Evolutionary conservation across 345 rosid species (phyloP).

Genomic region (Trapa incisa): DNA sequence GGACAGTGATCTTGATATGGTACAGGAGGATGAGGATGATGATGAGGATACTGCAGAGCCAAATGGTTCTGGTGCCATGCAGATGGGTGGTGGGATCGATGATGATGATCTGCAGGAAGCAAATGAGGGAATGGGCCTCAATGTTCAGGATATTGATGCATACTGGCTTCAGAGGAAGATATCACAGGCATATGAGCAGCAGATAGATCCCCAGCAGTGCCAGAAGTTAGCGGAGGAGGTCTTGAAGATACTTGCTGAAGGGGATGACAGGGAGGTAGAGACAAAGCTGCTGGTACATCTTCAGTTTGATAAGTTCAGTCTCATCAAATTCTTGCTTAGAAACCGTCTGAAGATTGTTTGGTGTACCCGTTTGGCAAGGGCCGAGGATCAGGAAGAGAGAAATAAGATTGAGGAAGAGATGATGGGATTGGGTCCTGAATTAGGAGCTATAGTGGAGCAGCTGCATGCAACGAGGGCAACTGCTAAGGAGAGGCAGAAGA

Average conservation of each 20-base stretch:
- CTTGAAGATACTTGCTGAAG: slow-evolving; percentile 70
- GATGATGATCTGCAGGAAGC: slow-evolving; percentile 58
- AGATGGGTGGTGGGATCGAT: slow-evolving; percentile 69
- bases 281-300: slow-evolving; percentile 47
- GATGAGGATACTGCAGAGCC: slow-evolving; percentile 61
- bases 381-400: slow-evolving; percentile 76
- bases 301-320: slow-evolving; percentile 56
- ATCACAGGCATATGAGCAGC: slow-evolving; percentile 75
- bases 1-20: slow-evolving; percentile 83
- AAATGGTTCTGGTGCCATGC: slow-evolving; percentile 53
- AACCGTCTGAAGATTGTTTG: slow-evolving; percentile 80
- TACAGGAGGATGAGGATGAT: slow-evolving; percentile 70
- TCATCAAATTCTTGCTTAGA: slow-evolving; percentile 52
- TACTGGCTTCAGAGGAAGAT: slow-evolving; percentile 96
- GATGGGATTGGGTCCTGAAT: slow-evolving; percentile 52
- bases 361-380: slow-evolving; percentile 95
- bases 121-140: slow-evolving; percentile 52
- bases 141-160: slow-evolving; percentile 93
- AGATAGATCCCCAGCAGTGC: slow-evolving; percentile 81
- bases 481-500: slow-evolving; percentile 92
- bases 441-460: slow-evolving; percentile 76
- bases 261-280: slow-evolving; percentile 80
- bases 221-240: slow-evolving; percentile 91
- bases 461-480: slow-evolving; percentile 90
- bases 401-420: slow-evolving; percentile 73